Base-by-base conservation (phyloP, 129 eudicot species). In the Rutidosis leptorrhynchoides region DNA sequence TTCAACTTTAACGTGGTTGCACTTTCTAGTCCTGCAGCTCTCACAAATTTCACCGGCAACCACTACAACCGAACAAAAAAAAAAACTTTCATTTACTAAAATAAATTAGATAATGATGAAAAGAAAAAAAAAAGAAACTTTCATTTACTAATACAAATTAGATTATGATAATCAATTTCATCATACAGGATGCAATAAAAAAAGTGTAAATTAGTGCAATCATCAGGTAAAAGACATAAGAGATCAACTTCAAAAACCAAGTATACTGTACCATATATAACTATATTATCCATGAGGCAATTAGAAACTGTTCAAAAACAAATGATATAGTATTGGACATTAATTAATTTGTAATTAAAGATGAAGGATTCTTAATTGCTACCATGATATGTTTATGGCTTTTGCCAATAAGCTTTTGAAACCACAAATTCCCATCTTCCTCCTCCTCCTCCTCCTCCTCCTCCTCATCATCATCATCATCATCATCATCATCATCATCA, bases 1-100 rank as follows among this genome's bases (percentile, higher is more conserved):
- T 25, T 72, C 55, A 63, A 23, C 27, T 5, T 19, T 49, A 72
- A 9, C 62, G 57, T 15, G 12, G 26, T 16, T 53, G n/a, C 26
- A n/a, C 12, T 22, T 40, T 52, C 58, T 67, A 72, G 46, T 2
- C 69, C 70, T 11, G 77, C 70, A 8, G 64, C 64, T 52, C 10
- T 16, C 46, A 72, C 70, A 64, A 72, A 72, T 26, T 12, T 72
- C 45, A 17, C 20, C 6, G 77, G 77, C 77, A 72, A 37, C 29
- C 0, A 5, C 77, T 72, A 19, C 30, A 72, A 30, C 15, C 60
- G 19, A 48, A 37, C n/a, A 40, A 5, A 30, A 71, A 71, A 61
- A 29, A 30, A 4, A 30, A 4, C 6, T 4, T 30, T 5, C 5
- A 30, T 30, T 30, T 30, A 30, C 6, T 30, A 30, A 30, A 4